A percentile compares a stretch with the other conserved stretches of the same genome.
Evolutionary conservation across 108 stramenopile species (phyloP).

Genomic region (Cyclotella kingstonii): DNA sequence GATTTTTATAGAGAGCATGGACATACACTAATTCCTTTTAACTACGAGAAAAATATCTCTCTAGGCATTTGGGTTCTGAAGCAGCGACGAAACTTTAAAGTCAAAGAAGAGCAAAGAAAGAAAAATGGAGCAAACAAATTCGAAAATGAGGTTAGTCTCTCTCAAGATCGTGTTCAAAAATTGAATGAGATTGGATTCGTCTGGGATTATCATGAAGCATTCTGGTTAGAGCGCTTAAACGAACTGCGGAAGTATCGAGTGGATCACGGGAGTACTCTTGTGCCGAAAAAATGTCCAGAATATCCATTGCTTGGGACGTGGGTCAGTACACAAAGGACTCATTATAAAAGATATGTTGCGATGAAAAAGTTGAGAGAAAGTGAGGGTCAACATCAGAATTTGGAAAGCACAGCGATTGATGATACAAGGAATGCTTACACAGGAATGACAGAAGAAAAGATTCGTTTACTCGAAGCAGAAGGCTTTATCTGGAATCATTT

Average conservation of each 20-base stretch:
- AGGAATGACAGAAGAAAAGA: conserved; percentile 44
- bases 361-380: conserved; percentile 22
- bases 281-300: conserved; percentile 39
- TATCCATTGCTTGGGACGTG: conserved; percentile 51
- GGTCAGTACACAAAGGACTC: conserved; percentile 55
- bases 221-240: conserved; percentile 36
- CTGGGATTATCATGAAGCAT: conserved; percentile 47
- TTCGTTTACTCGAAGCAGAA: conserved; percentile 34
- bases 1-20: conserved; percentile 45
- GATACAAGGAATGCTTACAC: conserved; percentile 14
- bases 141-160: conserved; percentile 15
- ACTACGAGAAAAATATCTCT: conserved; percentile 26
- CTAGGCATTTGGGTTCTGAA: conserved; percentile 53
- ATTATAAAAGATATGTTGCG: conserved; percentile 33
- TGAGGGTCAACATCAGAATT: not conserved
- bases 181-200: conserved; percentile 38
- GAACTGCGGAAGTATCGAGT: conserved; percentile 40
- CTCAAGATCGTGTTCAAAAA: conserved; percentile 37
- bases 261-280: conserved; percentile 52
- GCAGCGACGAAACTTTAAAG: conserved; percentile 43
- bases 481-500: conserved; percentile 43
- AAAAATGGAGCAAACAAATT: not conserved
- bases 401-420: conserved; percentile 21
- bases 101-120: conserved; percentile 1
- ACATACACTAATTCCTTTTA: conserved; percentile 41